A percentile compares a stretch with the other conserved stretches of the same genome.
phyloP scores from a whole-genome alignment of 2,329 filamentous ascomycete genomes.

The Aspergillus latus region DNA sequence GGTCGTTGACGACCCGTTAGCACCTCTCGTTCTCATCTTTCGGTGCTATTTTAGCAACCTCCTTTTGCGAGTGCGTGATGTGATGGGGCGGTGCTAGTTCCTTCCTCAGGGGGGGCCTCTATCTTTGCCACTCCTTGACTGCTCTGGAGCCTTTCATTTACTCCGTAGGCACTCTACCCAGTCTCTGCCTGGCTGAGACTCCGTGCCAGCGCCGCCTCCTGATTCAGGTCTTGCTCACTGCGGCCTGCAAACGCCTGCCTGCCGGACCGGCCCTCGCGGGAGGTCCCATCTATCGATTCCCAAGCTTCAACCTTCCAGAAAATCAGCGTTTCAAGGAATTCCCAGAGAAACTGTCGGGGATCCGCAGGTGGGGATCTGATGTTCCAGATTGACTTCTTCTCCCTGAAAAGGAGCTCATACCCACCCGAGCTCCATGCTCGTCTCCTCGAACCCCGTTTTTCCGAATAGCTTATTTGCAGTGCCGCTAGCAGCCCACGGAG shows the following conservation, averaged over 20 bases:
- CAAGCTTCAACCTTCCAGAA: background rate
- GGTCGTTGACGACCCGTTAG: background rate
- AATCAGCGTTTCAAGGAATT: background rate
- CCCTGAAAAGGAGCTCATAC: conserved; percentile 17
- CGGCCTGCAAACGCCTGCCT: conserved; percentile 16
- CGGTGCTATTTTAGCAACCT: background rate
- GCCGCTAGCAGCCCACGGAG: background rate
- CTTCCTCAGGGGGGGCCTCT: conserved; percentile 3
- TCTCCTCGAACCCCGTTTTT: conserved; percentile 3
- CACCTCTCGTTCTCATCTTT: background rate
- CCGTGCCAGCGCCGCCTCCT: background rate
- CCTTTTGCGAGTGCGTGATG: conserved; percentile 3
- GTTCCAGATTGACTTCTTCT: conserved; percentile 21
- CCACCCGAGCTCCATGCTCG: conserved; percentile 20
- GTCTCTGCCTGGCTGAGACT: background rate
- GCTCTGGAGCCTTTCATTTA: background rate
- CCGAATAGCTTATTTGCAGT: conserved; percentile 2
- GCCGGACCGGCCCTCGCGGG: conserved; percentile 12
- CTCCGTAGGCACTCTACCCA: background rate
- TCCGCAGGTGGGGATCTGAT: conserved; percentile 23
- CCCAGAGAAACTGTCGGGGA: conserved; percentile 20
- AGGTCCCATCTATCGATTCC: background rate
- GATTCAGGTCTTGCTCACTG: background rate
- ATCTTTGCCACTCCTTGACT: background rate
- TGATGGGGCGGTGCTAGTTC: conserved; percentile 7